A percentile compares a stretch with the other conserved stretches of the same genome.
These are phyloP conservation scores for Polymyxa betae DNA, from an alignment of 208 protist species.

Conservation along the genomic window DNA sequence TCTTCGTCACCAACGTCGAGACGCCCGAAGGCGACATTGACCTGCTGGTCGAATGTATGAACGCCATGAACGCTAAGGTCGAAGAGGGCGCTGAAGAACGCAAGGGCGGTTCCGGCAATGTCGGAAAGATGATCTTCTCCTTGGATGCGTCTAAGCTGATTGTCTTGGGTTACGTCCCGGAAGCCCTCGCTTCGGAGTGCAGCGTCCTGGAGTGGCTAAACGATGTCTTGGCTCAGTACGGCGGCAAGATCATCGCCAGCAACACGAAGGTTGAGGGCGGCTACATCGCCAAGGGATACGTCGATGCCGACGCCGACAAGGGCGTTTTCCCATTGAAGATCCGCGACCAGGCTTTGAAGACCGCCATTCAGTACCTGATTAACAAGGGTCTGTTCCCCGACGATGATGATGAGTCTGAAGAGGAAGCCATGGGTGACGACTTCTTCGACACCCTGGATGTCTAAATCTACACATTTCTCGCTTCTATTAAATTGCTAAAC, in stretches of 20 bases:
- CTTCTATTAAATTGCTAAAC: too few species aligned
- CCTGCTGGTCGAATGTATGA: slow-evolving; percentile 47
- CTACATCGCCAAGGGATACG: slow-evolving; percentile 9
- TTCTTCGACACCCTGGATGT: slow-evolving; percentile 34
- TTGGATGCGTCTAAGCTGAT: background rate
- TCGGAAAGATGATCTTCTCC: slow-evolving; percentile 65
- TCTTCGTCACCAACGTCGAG: slow-evolving; percentile 62
- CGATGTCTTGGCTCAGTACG: background rate
- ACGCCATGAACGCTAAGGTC: slow-evolving; percentile 58
- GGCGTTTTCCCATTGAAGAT: slow-evolving; percentile 38
- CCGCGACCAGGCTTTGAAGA: slow-evolving; percentile 13
- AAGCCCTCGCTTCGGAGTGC: background rate
- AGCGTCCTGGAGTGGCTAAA: slow-evolving; percentile 45
- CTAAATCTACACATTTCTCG: background rate
- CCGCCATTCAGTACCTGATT: slow-evolving; percentile 52
- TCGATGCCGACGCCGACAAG: background rate
- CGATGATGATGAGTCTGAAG: slow-evolving; percentile 34
- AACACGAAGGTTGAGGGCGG: background rate
- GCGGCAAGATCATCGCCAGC: slow-evolving; percentile 2
- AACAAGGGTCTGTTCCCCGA: slow-evolving; percentile 25
- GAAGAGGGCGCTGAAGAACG: slow-evolving; percentile 57
- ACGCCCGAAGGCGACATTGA: slow-evolving; percentile 47
- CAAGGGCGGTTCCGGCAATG: slow-evolving; percentile 59
- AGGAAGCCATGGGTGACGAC: background rate
- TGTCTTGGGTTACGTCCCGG: slow-evolving; percentile 5